Conservation (phyloP, 1,284 basidiomycete species). For the Fomitopsis pinicola region DNA sequence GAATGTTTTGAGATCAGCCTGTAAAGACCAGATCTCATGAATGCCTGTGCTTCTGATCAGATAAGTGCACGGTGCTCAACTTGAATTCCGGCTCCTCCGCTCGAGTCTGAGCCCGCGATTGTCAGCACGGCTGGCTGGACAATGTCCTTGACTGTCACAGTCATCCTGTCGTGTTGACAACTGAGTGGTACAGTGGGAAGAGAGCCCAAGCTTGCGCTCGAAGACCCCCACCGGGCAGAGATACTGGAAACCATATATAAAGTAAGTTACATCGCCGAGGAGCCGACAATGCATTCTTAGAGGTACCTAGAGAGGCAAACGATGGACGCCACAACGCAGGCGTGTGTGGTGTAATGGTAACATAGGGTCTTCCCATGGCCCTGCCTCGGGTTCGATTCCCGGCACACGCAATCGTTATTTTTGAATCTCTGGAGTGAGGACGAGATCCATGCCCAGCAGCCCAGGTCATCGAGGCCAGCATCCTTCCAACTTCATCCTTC, state of each 20-base stretch:
- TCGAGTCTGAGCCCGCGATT: constrained; percentile 84
- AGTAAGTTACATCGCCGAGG: no score
- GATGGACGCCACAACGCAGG: background rate
- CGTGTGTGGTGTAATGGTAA: constrained; percentile 33
- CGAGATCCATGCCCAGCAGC: no score
- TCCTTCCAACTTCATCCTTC: no score
- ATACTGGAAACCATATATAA: no score
- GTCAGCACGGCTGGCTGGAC: constrained; percentile 46
- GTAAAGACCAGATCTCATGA: background rate
- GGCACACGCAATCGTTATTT: constrained; percentile 35
- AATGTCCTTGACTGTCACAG: background rate
- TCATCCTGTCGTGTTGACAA: background rate
- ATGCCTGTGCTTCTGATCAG: background rate
- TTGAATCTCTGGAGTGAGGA: background rate
- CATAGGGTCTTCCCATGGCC: constrained; percentile 42
- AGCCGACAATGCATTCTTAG: no score
- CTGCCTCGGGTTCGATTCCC: constrained; percentile 57
- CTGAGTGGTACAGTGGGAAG: background rate
- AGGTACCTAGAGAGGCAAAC: no score
- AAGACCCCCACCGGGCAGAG: no score
- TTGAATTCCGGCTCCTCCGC: constrained; percentile 90
- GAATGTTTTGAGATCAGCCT: constrained; percentile 88
- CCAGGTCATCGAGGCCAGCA: no score
- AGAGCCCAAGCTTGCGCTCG: background rate
- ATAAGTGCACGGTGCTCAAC: constrained; percentile 34